These are phyloP conservation scores for Leptographium wingfieldii DNA, from an alignment of 2,329 filamentous ascomycete species.

Conservation along the genomic window DNA sequence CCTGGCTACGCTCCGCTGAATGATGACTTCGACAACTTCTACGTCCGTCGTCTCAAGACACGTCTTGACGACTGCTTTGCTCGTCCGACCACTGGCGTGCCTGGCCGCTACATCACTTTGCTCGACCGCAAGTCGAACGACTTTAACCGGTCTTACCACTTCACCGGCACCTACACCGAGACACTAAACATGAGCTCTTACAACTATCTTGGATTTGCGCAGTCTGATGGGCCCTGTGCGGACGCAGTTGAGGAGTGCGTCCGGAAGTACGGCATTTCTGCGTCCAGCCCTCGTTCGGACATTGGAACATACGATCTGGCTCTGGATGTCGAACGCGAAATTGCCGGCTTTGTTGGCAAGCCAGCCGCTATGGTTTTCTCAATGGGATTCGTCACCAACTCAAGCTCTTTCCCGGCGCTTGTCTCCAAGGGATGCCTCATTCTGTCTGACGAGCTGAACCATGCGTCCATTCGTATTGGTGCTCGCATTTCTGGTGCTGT, in stretches of 20 bases:
- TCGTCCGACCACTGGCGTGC: constrained; percentile 82
- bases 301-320: constrained; percentile 79
- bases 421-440: constrained; percentile 88
- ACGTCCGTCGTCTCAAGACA: constrained; percentile 82
- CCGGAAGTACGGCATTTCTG: constrained; percentile 72
- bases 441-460: constrained; percentile 94
- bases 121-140: constrained; percentile 85
- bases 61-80: constrained; percentile 96
- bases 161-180: constrained; percentile 82
- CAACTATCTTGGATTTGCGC: constrained; percentile 97
- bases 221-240: constrained; percentile 92
- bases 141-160: constrained; percentile 80
- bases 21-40: constrained; percentile 98
- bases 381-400: constrained; percentile 97
- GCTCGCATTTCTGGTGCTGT: constrained; percentile 88
- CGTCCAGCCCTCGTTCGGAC: constrained; percentile 71
- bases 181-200: constrained; percentile 99
- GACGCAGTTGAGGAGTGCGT: constrained; percentile 81
- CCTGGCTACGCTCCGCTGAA: constrained; percentile 93
- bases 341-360: constrained; percentile 89
- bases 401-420: constrained; percentile 80
- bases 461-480: constrained; percentile 92
- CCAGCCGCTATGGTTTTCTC: constrained; percentile 93
- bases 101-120: constrained; percentile 84
- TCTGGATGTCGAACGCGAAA: constrained; percentile 75